A percentile compares a stretch with the other conserved stretches of the same genome.
Conservation (phyloP, 176 grass and related monocot species). For the Ampelocalamus luodianensis region DNA sequence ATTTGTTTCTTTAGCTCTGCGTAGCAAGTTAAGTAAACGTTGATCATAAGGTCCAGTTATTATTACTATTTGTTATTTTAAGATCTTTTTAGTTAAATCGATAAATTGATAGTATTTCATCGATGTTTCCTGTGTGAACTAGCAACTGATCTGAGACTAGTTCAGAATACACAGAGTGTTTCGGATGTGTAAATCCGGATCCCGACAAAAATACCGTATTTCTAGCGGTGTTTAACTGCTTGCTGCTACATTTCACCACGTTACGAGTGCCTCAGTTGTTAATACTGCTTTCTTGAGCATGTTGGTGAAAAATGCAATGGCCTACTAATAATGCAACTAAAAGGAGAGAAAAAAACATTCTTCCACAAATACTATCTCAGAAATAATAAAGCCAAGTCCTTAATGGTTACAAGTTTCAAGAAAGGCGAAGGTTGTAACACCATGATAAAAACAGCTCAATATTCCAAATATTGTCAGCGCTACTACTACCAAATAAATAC, state of each 20-base stretch:
- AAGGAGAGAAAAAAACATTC: neutral
- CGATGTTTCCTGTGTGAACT: no score
- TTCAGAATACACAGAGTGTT: no score
- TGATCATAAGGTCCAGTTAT: no score
- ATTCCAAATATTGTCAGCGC: slow-evolving; percentile 5
- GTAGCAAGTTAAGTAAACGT: no score
- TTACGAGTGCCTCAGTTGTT: neutral
- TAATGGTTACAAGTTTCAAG: slow-evolving; percentile 5
- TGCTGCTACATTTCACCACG: neutral
- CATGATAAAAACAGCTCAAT: neutral
- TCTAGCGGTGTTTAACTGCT: neutral
- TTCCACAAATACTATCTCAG: neutral
- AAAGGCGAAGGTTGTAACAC: neutral
- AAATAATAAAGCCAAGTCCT: neutral
- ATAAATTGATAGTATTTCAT: no score
- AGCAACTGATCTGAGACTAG: no score
- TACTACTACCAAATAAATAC: neutral
- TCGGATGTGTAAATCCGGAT: no score
- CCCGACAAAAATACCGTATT: neutral
- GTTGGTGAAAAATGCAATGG: neutral
- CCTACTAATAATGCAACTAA: neutral
- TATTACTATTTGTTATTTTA: no score
- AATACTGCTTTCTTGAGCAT: slow-evolving; percentile 3
- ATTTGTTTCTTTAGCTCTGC: no score
- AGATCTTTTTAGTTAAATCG: no score